Evolutionary conservation across 2,329 filamentous ascomycete genomes (phyloP).

Genomic region (Exophiala viscosa): DNA sequence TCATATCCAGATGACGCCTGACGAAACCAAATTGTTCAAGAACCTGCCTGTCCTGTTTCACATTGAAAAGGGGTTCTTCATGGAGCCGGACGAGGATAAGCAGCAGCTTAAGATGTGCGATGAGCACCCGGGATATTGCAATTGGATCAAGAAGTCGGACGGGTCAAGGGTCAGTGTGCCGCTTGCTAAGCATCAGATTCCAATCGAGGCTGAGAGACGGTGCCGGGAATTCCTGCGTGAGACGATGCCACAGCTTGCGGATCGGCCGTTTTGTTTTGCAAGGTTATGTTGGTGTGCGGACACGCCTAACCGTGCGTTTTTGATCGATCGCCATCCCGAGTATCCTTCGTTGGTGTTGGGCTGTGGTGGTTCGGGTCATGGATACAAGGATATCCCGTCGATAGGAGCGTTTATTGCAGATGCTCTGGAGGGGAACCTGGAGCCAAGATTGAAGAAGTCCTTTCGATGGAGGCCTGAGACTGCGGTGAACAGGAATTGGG

Average conservation of each 20-base stretch:
- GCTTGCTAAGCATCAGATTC: constrained; percentile 42
- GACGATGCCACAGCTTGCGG: constrained; percentile 52
- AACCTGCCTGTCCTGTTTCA: constrained; percentile 46
- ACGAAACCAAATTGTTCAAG: constrained; percentile 42
- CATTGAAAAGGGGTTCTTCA: constrained; percentile 48
- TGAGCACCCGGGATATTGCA: constrained; percentile 56
- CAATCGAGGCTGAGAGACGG: constrained; percentile 45
- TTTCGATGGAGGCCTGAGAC: constrained; percentile 54
- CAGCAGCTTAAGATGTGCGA: constrained; percentile 43
- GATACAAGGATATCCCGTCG: constrained; percentile 52
- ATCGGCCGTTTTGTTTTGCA: constrained; percentile 48
- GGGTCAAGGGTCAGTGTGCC: constrained; percentile 37
- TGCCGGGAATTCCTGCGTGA: constrained; percentile 49
- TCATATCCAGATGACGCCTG: constrained; percentile 41
- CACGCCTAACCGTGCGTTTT: constrained; percentile 52
- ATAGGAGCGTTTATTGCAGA: constrained; percentile 51
- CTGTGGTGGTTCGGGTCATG: constrained; percentile 52
- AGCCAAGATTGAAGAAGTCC: constrained; percentile 40
- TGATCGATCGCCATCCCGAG: constrained; percentile 50
- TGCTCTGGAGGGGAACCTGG: constrained; percentile 44
- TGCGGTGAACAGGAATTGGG: constrained; percentile 45
- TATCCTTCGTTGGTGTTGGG: constrained; percentile 46
- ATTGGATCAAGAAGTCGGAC: constrained; percentile 35
- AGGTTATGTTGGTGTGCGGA: constrained; percentile 58
- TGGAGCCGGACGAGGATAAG: constrained; percentile 43